Percentiles rank a stretch among this genome's conserved stretches.
These are phyloP conservation scores for Enteropsectra breve DNA, from an alignment of 371 early-diverging fungal species.

Conservation along the genomic window DNA sequence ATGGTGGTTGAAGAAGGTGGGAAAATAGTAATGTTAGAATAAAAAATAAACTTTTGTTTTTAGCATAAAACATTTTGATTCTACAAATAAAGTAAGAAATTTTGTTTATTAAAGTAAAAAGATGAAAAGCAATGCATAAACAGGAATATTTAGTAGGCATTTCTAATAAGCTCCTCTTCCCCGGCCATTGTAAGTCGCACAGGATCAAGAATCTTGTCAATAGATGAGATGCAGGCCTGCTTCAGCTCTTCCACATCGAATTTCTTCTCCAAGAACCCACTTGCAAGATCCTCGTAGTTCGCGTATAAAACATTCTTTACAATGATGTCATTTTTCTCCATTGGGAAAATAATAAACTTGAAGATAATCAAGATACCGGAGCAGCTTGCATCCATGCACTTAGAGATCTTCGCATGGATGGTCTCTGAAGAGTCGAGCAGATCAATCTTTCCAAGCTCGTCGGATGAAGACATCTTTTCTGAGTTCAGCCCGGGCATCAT, in stretches of 20 bases:
- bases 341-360: constrained; percentile 76
- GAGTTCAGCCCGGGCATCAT: constrained; percentile 95
- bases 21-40: no score
- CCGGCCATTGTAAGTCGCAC: constrained; percentile 70
- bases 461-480: constrained; percentile 92
- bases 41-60: no score
- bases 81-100: no score
- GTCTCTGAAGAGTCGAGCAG: constrained; percentile 74
- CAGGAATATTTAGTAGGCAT: no score
- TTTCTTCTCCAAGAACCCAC: constrained; percentile 71
- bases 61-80: no score
- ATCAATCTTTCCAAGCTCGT: constrained; percentile 92
- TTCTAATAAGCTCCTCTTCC: constrained; percentile 54
- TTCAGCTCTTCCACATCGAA: constrained; percentile 95
- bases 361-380: constrained; percentile 82
- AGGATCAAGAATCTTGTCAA: constrained; percentile 79
- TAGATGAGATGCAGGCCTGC: constrained; percentile 69
- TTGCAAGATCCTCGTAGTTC: constrained; percentile 68
- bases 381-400: constrained; percentile 88
- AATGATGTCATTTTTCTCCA: constrained; percentile 68
- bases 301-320: constrained; percentile 69
- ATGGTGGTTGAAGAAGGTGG: no score
- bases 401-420: constrained; percentile 79
- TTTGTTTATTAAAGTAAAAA: no score
- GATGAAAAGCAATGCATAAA: no score